Conservation (phyloP, 192 early-diverging fungal genomes). For the Jimgerdemannia flammicorona region DNA sequence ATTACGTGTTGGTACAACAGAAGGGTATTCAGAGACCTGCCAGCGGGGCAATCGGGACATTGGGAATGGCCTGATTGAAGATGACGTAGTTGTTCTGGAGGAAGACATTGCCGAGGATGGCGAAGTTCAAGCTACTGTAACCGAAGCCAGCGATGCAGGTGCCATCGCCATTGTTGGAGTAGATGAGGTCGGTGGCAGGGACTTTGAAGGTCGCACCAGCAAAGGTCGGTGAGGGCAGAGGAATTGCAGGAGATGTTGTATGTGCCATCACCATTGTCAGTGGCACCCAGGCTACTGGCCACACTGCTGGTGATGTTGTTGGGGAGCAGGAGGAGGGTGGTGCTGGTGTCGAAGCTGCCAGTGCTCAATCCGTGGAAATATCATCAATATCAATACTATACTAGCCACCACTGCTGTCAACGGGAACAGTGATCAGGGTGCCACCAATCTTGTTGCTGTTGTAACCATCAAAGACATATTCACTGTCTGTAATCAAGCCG, state of each 20-base stretch:
- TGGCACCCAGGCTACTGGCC: constrained; percentile 35
- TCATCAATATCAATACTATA: constrained; percentile 21
- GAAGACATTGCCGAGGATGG: constrained; percentile 57
- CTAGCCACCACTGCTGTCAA: constrained; percentile 16
- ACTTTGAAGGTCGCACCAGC: constrained; percentile 3
- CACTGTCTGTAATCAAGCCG: constrained; percentile 6
- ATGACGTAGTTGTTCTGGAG: constrained; percentile 54
- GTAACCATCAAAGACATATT: constrained; percentile 50
- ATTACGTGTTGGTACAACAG: not conserved
- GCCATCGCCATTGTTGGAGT: not conserved
- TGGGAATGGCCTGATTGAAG: constrained; percentile 44
- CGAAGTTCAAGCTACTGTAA: constrained; percentile 5
- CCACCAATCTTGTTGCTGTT: constrained; percentile 35
- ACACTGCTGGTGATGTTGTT: constrained; percentile 46
- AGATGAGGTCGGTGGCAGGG: not conserved
- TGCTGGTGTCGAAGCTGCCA: constrained; percentile 53
- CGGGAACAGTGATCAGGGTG: constrained; percentile 37
- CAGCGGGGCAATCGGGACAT: constrained; percentile 42
- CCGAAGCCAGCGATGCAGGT: constrained; percentile 25
- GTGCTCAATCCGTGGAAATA: constrained; percentile 4
- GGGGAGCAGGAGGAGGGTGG: constrained; percentile 60
- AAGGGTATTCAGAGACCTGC: not conserved
- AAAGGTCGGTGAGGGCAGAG: constrained; percentile 9
- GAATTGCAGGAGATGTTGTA: constrained; percentile 15
- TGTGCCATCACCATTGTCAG: constrained; percentile 23